Conservation (phyloP, 495 filamentous ascomycete genomes). For the Penicillium maclennaniae region DNA sequence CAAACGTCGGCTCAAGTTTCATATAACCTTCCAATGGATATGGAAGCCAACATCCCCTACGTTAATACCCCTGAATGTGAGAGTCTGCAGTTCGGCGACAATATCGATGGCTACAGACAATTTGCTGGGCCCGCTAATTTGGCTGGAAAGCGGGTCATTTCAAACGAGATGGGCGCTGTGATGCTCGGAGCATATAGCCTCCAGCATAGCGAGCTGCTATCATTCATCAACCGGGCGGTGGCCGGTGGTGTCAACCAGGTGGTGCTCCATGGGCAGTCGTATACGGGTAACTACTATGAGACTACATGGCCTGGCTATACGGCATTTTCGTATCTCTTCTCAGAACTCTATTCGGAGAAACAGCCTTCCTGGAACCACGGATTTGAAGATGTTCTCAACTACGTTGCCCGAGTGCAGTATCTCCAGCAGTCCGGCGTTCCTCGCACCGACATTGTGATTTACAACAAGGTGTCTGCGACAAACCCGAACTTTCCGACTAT, state of each 20-base stretch:
- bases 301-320: conserved; percentile 50
- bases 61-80: conserved; percentile 48
- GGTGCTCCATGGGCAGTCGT: conserved; percentile 45
- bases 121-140: conserved; percentile 44
- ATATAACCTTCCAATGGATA: conserved; percentile 48
- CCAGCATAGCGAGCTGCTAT: conserved; percentile 24
- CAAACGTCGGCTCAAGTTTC: conserved; percentile 44
- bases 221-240: conserved; percentile 28
- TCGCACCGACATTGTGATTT: conserved; percentile 43
- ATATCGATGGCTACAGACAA: conserved; percentile 44
- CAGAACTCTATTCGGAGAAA: conserved; percentile 38
- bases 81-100: conserved; percentile 17
- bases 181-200: conserved; percentile 26
- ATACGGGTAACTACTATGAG: conserved; percentile 34
- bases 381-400: conserved; percentile 37
- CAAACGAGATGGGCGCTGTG: conserved; percentile 37
- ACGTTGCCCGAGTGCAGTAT: conserved; percentile 34
- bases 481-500: conserved; percentile 11
- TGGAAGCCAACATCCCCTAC: conserved; percentile 36
- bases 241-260: conserved; percentile 43
- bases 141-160: conserved; percentile 34
- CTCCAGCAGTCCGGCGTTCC: conserved; percentile 38
- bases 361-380: conserved; percentile 44
- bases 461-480: conserved; percentile 21
- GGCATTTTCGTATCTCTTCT: conserved; percentile 40